phyloP scores from a whole-genome alignment of 2,329 filamentous ascomycete genomes.

The Fusarium euwallaceae region DNA sequence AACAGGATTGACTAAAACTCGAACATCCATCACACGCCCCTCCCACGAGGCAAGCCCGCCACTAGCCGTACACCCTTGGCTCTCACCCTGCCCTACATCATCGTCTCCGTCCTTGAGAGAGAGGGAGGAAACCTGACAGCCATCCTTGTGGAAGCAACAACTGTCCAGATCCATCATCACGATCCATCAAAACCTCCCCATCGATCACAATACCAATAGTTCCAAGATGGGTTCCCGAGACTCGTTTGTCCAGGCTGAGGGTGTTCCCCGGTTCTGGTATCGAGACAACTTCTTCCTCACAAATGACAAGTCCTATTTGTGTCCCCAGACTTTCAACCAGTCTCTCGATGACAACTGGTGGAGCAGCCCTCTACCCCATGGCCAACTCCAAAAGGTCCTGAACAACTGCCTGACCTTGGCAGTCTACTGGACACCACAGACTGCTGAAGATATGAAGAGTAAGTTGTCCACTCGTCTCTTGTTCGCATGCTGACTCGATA shows the following conservation, averaged over 20 bases:
- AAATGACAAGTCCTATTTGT: slow-evolving; percentile 69
- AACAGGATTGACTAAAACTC: slow-evolving; percentile 32
- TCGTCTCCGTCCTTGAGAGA: slow-evolving; percentile 19
- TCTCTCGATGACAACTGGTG: slow-evolving; percentile 73
- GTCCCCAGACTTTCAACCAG: slow-evolving; percentile 66
- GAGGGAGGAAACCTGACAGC: neutral
- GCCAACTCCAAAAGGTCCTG: slow-evolving; percentile 64
- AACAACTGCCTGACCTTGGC: slow-evolving; percentile 72
- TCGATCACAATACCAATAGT: neutral
- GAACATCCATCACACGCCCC: slow-evolving; percentile 40
- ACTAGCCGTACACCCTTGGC: slow-evolving; percentile 41
- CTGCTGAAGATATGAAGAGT: slow-evolving; percentile 56
- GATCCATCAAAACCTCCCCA: neutral
- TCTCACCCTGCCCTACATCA: slow-evolving; percentile 39
- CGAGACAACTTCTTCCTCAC: slow-evolving; percentile 70
- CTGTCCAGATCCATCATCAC: neutral
- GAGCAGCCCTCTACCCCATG: slow-evolving; percentile 65
- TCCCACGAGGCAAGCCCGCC: slow-evolving; percentile 38
- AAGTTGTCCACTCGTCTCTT: slow-evolving; percentile 20
- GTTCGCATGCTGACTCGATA: slow-evolving; percentile 34
- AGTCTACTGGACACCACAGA: slow-evolving; percentile 63
- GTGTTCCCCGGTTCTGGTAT: slow-evolving; percentile 60
- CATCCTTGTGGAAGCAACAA: neutral
- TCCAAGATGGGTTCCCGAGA: slow-evolving; percentile 46
- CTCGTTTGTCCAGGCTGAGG: slow-evolving; percentile 48